A percentile compares a stretch with the other conserved stretches of the same genome.
Evolutionary conservation across 495 filamentous ascomycete species (phyloP).

Genomic region (Hamigera avellanea): DNA sequence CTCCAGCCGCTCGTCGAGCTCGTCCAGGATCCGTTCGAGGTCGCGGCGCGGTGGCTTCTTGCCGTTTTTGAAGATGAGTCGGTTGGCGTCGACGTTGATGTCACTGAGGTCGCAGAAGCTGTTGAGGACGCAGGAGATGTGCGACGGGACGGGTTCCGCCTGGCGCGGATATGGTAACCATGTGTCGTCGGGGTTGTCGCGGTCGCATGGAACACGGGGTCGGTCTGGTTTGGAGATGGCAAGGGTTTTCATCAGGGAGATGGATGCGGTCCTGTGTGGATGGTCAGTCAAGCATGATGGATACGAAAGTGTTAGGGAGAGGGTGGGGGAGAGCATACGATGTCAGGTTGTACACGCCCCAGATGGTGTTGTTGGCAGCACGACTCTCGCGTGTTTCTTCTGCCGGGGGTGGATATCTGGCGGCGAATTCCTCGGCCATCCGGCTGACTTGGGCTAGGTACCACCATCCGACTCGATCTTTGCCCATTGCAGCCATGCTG

Average conservation of each 20-base stretch:
- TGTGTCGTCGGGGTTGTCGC: slow-evolving; percentile 6
- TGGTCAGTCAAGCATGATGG: too few relatives aligned
- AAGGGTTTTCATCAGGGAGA: background rate
- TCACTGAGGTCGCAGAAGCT: background rate
- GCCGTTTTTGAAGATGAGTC: slow-evolving; percentile 7
- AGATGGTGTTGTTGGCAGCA: slow-evolving; percentile 1
- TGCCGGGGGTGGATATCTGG: too few relatives aligned
- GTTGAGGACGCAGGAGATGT: slow-evolving; percentile 8
- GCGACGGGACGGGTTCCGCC: slow-evolving; percentile 1
- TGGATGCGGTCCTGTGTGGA: too few relatives aligned
- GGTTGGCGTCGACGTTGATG: slow-evolving; percentile 6
- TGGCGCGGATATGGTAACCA: slow-evolving; percentile 11
- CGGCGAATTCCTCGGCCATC: background rate
- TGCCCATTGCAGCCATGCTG: slow-evolving; percentile 9
- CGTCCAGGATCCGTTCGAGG: too few relatives aligned
- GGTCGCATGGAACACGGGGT: slow-evolving; percentile 1
- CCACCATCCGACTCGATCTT: slow-evolving; percentile 8
- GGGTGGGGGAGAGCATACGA: too few relatives aligned
- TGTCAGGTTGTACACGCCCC: slow-evolving; percentile 1
- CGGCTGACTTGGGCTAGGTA: slow-evolving; percentile 3
- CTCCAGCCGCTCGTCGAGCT: too few relatives aligned
- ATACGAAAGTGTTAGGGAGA: too few relatives aligned
- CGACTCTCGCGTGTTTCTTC: background rate
- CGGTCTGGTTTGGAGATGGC: slow-evolving; percentile 4
- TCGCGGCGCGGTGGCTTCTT: too few relatives aligned